Evolutionary conservation across 1,284 basidiomycete genomes (phyloP), one percentile per base, ranked within the genome.

Genomic region (Fomitopsis palustris): DNA sequence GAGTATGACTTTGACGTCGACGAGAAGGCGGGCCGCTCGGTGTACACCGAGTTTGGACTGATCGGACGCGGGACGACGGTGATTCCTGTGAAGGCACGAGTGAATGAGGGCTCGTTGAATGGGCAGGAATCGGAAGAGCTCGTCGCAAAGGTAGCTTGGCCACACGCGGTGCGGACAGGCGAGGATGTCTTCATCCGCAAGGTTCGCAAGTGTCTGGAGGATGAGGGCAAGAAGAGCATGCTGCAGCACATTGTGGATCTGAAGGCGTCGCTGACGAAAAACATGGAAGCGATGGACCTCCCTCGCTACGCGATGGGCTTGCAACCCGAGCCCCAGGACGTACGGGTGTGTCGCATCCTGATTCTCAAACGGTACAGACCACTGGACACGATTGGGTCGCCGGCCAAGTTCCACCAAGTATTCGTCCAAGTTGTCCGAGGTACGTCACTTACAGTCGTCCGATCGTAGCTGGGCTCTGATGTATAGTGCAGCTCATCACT

Each of bases 191-290:
- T 41, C 14, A 52, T 61, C 51, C n/a, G 23, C 25, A 14, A 23
- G 33, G 25, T 31, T 29, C 43, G 49, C 51, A 2, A n/a, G 19
- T 0, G 31, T 12, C 37, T 53, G 31, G 9, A 2, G 8, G 27
- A 17, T 1, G 21, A 1, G 25, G 17, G 17, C 5, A 29, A 47
- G 14, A 16, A 29, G 31, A 6, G 14, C 12, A 35, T 35, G 14
- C 25, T 53, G 14, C 5, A 23, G 3, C 45, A 60, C 47, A 35
- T 60, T 23, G 39, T 42, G 3, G 58, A 60, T 8, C 14, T 60
- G 7, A 56, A 56, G 38, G 53, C 25, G 17, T 53, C 55, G 21
- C 5, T 25, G 10, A 33, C 59, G 53, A 19, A 43, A 53, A 17
- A 53, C n/a, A 45, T 53, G 51, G 16, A 51, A 12, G 25, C 27